Evolutionary conservation across 495 filamentous ascomycete species (phyloP), one percentile per base, ranked within the genome.

Genomic region (Tuber magnatum): DNA sequence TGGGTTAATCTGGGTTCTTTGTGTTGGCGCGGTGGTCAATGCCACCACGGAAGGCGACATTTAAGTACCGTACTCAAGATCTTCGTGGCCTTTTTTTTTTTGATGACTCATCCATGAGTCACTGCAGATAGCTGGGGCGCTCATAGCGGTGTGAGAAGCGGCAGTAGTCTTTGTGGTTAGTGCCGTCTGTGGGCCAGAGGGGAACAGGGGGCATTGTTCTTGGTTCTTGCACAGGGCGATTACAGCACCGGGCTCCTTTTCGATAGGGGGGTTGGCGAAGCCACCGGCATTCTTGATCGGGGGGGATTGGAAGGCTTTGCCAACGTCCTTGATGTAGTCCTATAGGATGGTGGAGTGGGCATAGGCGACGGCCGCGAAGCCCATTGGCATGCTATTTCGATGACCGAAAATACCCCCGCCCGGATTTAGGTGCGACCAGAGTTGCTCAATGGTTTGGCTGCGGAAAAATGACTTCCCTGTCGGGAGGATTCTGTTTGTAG

Each of bases 141-240:
- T 94, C 91, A 83, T 90, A 99, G 65, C 95, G 89, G 83, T 98
- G 95, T 73, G 84, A 85, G 84, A 99, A 99, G 82, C 92, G 92
- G 83, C 95, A 99, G 81, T 90, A 96, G 81, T 99, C 95, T 79
- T 91, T 92, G 78, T 94, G 88, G 38, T 92, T 92, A 48, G 85
- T 85, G 0, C 90, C 86, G 0, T 85, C 85, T 51, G 87, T 85
- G 80, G 95, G 94, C 0, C 90, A 86, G 0, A 85, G 85, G 41
- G 85, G 81, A 95, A 97, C 91, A 99, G 5, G 0, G 95, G 95
- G 79, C 95, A 99, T 73, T 87, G 88, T 3, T 83, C 84, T 82
- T 98, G 95, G 84, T 93, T 97, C 1, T 95, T 99, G 83, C 95
- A 99, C 0, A 95, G 95, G 1, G 95, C 95, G 76, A 98, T 88